Evolutionary conservation across 2,329 filamentous ascomycete genomes (phyloP), one percentile per base, ranked within the genome.

Genomic region (Cadophora luteo-olivacea): DNA sequence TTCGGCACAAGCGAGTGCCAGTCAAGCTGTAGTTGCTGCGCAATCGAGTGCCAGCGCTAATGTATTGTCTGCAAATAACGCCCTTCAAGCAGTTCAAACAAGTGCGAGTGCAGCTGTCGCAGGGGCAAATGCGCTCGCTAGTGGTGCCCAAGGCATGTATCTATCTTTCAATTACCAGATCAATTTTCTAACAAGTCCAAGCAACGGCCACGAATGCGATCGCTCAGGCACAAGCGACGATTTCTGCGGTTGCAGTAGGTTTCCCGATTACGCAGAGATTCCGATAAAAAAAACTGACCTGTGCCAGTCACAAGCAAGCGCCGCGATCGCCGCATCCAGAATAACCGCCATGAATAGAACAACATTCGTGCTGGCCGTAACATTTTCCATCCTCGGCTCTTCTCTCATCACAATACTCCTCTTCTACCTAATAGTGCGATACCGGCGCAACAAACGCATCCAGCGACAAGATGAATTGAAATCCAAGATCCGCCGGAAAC

Each of bases 311-410:
- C 62, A 64, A 64, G 62, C 66, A 67, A 67, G 72, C 69, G 33
- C 51, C 58, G 52, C 49, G 48, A 61, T 65, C 41, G 29, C 61
- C 7, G 68, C 65, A 6, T 65, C 66, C 3, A 45, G 66, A 22
- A 61, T 67, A 22, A 58, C 60, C 12, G 70, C 69, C 14, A 69
- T 69, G 64, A 70, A 68, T 51, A 70, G 45, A 8, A 67, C 62
- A 0, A 68, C 64, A 52, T 72, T 74, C 49, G 69, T 71, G 11
- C 51, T 74, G 2, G 67, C 65, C 11, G 45, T 74, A 1, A 73
- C 70, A 6, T 73, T 74, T 38, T 69, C 72, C 6, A 69, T 71
- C 52, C 55, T 74, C 12, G 72, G 79, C 69, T 72, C 73, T 3
- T 72, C 72, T 0, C 16, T 74, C 14, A 1, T 72, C n/a, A 68